Evolutionary conservation across 2,329 filamentous ascomycete species (phyloP).

Genomic region (Fusarium oxysporum): DNA sequence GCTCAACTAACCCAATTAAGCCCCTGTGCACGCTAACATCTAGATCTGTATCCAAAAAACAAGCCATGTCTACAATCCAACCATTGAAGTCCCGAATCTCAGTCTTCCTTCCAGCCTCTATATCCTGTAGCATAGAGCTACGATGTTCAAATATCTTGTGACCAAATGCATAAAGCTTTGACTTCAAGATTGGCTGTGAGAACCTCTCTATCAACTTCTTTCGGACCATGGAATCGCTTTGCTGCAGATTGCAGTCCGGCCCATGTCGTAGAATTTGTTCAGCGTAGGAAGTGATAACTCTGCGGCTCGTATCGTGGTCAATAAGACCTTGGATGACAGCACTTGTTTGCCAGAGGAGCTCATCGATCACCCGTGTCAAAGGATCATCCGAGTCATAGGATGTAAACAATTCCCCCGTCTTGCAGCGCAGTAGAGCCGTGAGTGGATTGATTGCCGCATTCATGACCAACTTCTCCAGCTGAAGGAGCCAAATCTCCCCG

Average conservation of each 20-base stretch:
- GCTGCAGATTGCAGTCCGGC: not conserved
- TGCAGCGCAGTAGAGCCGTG: not conserved
- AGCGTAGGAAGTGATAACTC: not conserved
- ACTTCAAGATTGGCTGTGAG: not conserved
- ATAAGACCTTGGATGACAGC: constrained; percentile 6
- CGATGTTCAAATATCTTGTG: constrained; percentile 15
- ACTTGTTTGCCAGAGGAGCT: not conserved
- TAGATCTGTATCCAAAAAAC: not conserved
- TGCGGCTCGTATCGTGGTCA: not conserved
- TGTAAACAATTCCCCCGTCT: not conserved
- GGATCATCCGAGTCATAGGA: not conserved
- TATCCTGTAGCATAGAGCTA: constrained; percentile 9
- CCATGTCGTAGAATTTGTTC: not conserved
- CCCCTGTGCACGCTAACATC: not conserved
- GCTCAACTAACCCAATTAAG: not conserved
- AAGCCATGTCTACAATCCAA: constrained; percentile 5
- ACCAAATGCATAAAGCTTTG: constrained; percentile 1
- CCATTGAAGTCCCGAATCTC: constrained; percentile 8
- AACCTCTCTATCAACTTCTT: not conserved
- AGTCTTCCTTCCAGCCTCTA: not conserved
- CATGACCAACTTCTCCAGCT: constrained; percentile 11
- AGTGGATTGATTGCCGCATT: constrained; percentile 17
- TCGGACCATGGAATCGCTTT: not conserved
- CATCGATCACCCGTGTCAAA: not conserved
- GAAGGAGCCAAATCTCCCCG: not conserved